phyloP scores from a whole-genome alignment of 164 flowering plant species.

The Taxillus chinensis region DNA sequence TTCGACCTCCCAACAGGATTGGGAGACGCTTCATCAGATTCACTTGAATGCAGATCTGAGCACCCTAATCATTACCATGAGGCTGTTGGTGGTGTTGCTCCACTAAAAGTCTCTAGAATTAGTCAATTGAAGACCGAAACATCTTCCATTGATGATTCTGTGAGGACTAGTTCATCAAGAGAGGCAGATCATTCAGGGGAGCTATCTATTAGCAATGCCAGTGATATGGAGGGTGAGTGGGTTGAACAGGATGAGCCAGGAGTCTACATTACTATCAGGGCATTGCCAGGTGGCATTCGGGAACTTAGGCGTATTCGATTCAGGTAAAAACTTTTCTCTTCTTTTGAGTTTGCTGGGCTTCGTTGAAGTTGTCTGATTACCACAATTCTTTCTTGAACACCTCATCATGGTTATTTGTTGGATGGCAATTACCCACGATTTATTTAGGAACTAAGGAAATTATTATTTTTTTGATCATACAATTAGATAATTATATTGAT shows the following conservation, averaged over 20 bases:
- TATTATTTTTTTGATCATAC: too few relatives aligned
- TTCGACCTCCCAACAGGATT: neutral
- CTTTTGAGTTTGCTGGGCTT: too few relatives aligned
- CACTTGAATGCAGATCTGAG: neutral
- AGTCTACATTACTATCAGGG: constrained; percentile 65
- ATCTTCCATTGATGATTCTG: neutral
- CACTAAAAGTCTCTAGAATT: constrained; percentile 78
- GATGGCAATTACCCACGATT: too few relatives aligned
- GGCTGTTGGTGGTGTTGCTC: constrained; percentile 46
- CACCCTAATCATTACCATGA: constrained; percentile 40
- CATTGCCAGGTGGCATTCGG: constrained; percentile 45
- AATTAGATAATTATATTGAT: too few relatives aligned
- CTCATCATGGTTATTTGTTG: too few relatives aligned
- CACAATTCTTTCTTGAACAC: too few relatives aligned
- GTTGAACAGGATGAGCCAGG: constrained; percentile 76
- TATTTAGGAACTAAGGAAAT: too few relatives aligned
- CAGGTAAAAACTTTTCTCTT: constrained; percentile 28
- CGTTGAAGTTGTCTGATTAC: too few relatives aligned
- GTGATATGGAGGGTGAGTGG: constrained; percentile 37
- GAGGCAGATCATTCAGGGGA: constrained; percentile 1
- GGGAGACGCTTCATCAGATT: neutral
- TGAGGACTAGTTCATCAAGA: neutral
- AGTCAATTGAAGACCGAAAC: constrained; percentile 67
- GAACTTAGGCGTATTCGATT: constrained; percentile 67
- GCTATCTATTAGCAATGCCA: constrained; percentile 3